These are phyloP conservation scores for Theobroma cacao DNA, from an alignment of 345 rosid species.

Conservation along the genomic window DNA sequence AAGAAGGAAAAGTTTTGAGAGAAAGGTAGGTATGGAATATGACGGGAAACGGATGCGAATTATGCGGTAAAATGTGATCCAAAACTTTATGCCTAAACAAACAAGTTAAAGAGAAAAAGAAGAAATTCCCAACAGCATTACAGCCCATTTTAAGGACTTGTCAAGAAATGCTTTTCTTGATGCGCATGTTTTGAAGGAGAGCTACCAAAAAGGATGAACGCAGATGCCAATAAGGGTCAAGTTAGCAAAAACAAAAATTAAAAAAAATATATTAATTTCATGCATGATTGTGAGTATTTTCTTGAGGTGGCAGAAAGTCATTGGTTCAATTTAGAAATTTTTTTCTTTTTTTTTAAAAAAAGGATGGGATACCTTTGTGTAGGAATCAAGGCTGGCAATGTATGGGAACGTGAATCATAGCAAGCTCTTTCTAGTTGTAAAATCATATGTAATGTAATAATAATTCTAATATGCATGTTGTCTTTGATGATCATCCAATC, in stretches of 20 bases:
- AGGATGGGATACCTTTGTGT: neutral
- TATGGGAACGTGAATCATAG: slow-evolving; percentile 10
- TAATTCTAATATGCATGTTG: neutral
- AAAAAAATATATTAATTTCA: neutral
- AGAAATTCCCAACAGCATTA: no score
- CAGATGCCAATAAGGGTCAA: no score
- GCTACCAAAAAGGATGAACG: neutral
- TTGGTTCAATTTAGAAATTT: no score
- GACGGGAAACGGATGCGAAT: slow-evolving; percentile 9
- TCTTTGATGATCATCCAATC: neutral
- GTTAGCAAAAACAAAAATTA: no score
- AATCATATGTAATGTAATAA: neutral
- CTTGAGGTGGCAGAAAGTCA: neutral
- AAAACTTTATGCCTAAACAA: neutral
- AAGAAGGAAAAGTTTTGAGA: neutral
- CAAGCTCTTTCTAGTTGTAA: slow-evolving; percentile 20
- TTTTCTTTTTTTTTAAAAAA: no score
- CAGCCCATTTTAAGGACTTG: neutral
- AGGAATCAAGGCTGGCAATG: slow-evolving; percentile 9
- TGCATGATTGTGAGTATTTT: no score
- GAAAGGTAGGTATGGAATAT: neutral
- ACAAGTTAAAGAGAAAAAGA: neutral
- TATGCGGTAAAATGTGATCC: neutral
- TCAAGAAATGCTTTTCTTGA: slow-evolving; percentile 1
- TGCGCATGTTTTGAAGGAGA: neutral